phyloP scores from a whole-genome alignment of 306 rosid species.

The Acacia melanoxylon region DNA sequence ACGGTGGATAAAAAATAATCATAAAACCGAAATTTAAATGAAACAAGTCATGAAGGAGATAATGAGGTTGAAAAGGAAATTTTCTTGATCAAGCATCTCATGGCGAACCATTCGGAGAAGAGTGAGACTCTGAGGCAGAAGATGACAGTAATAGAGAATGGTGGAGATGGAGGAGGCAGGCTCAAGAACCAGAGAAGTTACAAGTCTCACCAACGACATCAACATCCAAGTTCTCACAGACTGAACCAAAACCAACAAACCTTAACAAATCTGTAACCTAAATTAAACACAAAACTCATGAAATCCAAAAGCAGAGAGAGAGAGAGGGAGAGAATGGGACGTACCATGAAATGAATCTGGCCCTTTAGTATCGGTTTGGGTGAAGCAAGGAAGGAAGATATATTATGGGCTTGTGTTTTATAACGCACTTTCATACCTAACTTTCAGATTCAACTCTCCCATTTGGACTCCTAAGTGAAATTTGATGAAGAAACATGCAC shows the following conservation, averaged over 20 bases:
- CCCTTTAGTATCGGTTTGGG: not conserved
- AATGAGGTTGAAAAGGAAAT: slow-evolving; percentile 59
- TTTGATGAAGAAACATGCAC: no score
- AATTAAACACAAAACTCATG: not conserved
- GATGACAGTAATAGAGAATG: slow-evolving; percentile 56
- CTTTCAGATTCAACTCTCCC: not conserved
- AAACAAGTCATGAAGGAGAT: slow-evolving; percentile 22
- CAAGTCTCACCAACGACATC: slow-evolving; percentile 52
- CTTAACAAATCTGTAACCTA: not conserved
- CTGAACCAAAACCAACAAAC: not conserved
- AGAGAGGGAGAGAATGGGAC: no score
- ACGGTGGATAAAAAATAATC: not conserved
- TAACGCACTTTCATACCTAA: not conserved
- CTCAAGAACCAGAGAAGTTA: slow-evolving; percentile 43
- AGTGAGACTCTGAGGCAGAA: slow-evolving; percentile 46
- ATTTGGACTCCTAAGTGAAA: not conserved
- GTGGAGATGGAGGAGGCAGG: slow-evolving; percentile 65
- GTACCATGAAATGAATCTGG: not conserved
- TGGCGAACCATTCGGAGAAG: slow-evolving; percentile 40
- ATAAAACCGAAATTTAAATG: not conserved
- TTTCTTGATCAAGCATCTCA: slow-evolving; percentile 56
- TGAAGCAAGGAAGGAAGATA: not conserved
- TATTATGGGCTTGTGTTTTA: not conserved
- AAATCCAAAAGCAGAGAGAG: not conserved
- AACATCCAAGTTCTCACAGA: slow-evolving; percentile 28